Evolutionary conservation across 2,329 filamentous ascomycete genomes (phyloP).

Genomic region (Blastomyces gilchristii): DNA sequence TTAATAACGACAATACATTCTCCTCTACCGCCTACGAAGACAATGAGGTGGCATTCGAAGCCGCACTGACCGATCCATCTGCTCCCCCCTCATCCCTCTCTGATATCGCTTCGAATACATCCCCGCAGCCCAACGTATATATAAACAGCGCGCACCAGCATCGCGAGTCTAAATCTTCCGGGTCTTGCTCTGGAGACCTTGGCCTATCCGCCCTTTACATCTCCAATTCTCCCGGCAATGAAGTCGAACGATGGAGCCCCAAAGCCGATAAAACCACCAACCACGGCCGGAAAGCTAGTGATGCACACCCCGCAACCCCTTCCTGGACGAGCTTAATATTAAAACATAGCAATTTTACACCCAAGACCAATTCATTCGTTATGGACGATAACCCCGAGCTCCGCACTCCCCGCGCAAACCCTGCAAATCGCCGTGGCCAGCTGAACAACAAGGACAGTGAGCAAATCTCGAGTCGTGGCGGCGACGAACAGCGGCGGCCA

Average conservation of each 20-base stretch:
- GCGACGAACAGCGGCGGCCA: background rate
- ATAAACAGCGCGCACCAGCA: conserved; percentile 10
- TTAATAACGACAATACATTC: conserved; percentile 18
- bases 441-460: background rate
- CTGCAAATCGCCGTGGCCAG: background rate
- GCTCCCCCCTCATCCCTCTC: background rate
- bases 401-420: conserved; percentile 10
- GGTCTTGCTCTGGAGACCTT: conserved; percentile 17
- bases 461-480: background rate
- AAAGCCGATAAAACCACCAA: conserved; percentile 15
- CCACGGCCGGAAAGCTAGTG: conserved; percentile 24
- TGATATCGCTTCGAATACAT: background rate
- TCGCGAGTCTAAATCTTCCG: conserved; percentile 17
- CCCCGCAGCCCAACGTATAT: background rate
- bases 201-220: conserved; percentile 27
- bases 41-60: background rate
- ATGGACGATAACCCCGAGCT: conserved; percentile 1
- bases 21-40: background rate
- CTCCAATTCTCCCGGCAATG: conserved; percentile 21
- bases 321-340: conserved; percentile 1
- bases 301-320: background rate
- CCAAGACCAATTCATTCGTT: background rate
- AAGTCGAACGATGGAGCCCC: background rate
- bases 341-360: background rate
- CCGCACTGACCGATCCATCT: background rate